Evolutionary conservation across 1,139 yeast genomes (phyloP), one percentile per base, ranked within the genome.

Genomic region (Kodamaea derodonti): DNA sequence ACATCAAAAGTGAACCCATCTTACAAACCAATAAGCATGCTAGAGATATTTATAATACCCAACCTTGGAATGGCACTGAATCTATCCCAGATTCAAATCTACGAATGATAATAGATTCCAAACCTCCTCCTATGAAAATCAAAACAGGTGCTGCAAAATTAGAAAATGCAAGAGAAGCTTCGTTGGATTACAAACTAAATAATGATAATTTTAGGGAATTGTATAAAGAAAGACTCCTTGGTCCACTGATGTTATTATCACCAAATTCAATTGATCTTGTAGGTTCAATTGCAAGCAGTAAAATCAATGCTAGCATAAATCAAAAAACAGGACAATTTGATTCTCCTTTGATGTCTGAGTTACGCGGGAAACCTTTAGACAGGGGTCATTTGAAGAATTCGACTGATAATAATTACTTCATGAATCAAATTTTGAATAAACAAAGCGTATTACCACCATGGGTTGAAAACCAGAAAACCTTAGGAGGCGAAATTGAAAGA

Each of bases 401-500:
- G 27, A 57, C 64, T 7, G 71, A 68, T 41, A 49, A 69, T 4
- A 62, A 59, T 39, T 69, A 65, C 43, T 69, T 69, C 41, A 56
- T 69, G 57, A 69, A 66, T 45, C 69, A 67, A 42, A 80, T 87
- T 32, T 61, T 87, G 39, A 80, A 76, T 45, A 74, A 76, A 30
- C 95, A 87, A 54, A 88, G 85, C 31, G 80, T 84, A 0, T 65
- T 80, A 9, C 95, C 95, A 0, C 94, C 95, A 0, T 87, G 95
- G 95, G 80, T 87, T 22, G 95, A 86, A 48, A 78, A 75, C 35
- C 96, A 87, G 56, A 74, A 78, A 30, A 68, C 72, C 3, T 70
- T 85, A 4, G 72, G 71, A 32, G 43, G 50, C 2, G 73, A 71
- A 24, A 65, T 83, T 4, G 51, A 46, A 1, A 49, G 51, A 1